These are phyloP conservation scores for Pulveroboletus ravenelii DNA, from an alignment of 768 basidiomycete species.

Conservation along the genomic window DNA sequence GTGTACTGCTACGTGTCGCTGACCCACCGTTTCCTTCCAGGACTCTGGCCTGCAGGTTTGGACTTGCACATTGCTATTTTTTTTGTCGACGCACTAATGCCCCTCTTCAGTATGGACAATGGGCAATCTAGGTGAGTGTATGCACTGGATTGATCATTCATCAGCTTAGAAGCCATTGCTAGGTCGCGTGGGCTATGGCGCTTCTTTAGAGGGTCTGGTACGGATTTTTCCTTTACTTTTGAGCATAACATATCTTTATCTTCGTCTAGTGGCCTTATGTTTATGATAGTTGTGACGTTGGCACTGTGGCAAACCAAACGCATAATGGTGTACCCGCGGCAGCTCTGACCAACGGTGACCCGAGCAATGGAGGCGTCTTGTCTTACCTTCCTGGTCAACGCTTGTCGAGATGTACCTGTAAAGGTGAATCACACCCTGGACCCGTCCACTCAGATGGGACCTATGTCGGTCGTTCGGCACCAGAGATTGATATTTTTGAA, in stretches of 20 bases:
- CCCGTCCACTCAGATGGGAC: conserved; percentile 72
- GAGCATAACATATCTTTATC: conserved; percentile 1
- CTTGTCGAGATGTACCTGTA: conserved; percentile 85
- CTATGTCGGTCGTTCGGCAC: conserved; percentile 76
- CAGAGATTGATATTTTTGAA: conserved; percentile 90
- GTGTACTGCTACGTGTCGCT: background rate
- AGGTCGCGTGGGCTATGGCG: conserved; percentile 87
- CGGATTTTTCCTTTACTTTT: conserved; percentile 14
- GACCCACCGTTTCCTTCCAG: conserved; percentile 22
- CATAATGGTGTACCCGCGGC: conserved; percentile 57
- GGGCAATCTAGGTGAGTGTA: conserved; percentile 64
- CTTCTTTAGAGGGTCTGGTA: conserved; percentile 78
- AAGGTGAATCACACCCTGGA: conserved; percentile 82
- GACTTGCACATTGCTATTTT: background rate
- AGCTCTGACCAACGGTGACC: conserved; percentile 59
- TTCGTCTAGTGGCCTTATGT: conserved; percentile 69
- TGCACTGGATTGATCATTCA: background rate
- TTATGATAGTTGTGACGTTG: conserved; percentile 87
- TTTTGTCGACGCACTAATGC: conserved; percentile 10
- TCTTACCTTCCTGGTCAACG: conserved; percentile 88
- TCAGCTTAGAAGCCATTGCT: background rate
- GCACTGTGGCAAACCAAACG: conserved; percentile 85
- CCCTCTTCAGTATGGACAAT: conserved; percentile 55
- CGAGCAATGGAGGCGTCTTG: conserved; percentile 45
- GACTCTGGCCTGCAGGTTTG: conserved; percentile 67